Base-by-base conservation (phyloP, 164 flowering plant genomes). In the Sextonia rubra region DNA sequence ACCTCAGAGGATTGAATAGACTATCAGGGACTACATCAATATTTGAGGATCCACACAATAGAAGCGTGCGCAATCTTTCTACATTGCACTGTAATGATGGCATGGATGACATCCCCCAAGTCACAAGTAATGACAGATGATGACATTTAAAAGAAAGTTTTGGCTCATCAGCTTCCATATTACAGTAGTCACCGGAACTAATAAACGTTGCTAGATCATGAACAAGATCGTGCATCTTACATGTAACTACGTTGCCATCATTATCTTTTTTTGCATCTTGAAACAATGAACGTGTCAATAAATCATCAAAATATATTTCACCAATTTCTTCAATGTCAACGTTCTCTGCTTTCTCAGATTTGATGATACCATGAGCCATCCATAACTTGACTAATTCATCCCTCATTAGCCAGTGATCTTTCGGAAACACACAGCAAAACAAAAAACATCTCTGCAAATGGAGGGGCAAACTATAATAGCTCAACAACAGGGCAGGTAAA, bases 171-270 rank as follows among this genome's bases (percentile, higher is more conserved):
- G 17, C 32, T 18, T 22, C 65, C 30, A 47, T 2, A 20, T 26
- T 22, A 26, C 30, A 22, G 22, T 23, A 12, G 27, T 47, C 44
- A 7, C 26, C 37, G 2, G 24, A 60, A 2, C 20, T 3, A 11
- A 61, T 2, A 12, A 11, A 62, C 6, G 2, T 22, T n/a, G 73
- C 32, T 3, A 71, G 47, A 47, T 71, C 67, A 17, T 44, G 73
- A 5, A 74, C 26, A 25, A 68, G 71, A 25, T 68, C 67, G 48
- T 74, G 76, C 58, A 74, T 47, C 71, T 26, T 68, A 48, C 52
- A 56, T 32, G 8, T 0, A 44, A 3, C 62, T 23, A 71, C 24
- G 22, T 60, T 18, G 4, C 71, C 71, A 20, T 60, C 12, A 1
- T 30, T 22, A 62, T 62, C 65, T 25, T 62, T 23, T 3, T 25